Evolutionary conservation across 2,329 filamentous ascomycete genomes (phyloP), one percentile per base, ranked within the genome.

Genomic region (Neofusicoccum laricinum): DNA sequence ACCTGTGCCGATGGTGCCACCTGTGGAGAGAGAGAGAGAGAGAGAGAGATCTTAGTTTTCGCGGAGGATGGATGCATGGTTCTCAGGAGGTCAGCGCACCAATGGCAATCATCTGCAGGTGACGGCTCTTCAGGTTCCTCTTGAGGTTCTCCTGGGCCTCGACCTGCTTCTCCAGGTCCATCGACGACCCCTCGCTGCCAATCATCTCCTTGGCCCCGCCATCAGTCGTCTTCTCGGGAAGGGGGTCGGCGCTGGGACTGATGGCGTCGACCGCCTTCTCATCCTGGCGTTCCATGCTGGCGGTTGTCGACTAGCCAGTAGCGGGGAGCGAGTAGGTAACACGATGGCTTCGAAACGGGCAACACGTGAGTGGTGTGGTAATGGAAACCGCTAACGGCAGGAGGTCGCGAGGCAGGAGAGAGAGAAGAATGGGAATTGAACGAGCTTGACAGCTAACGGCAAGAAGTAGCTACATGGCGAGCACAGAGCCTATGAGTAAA

Each of bases 1-100:
- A 71, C 84, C 83, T 34, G 83, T 84, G 46, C 83, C 83, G 62
- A 85, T 83, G 43, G 76, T 77, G 43, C 76, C 76, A 63, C 73
- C 73, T 75, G 25, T 43, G 41, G n/a, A 14, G 19, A 32, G 53
- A 43, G 11, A 34, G 53, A 43, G 11, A 34, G n/a, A 14, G 19
- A 32, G n/a, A 14, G 19, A 32, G 53, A 43, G 11, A 34, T 46
- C 55, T 59, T 48, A 46, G 41, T 14, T 14, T 46, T 50, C 7
- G 55, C 36, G 45, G 46, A 62, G 59, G 45, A 62, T 53, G 19
- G 38, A 19, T 32, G 11, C 48, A 61, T 19, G 30, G 55, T 46
- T 51, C 30, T 59, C 40, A 59, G 41, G n/a, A 45, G 53, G 21
- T 38, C 71, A 7, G 67, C 71, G 25, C 66, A 75, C 76, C 76